These are phyloP conservation scores for Trichoderma lentiforme DNA, from an alignment of 2,329 filamentous ascomycete genomes.

Conservation along the genomic window DNA sequence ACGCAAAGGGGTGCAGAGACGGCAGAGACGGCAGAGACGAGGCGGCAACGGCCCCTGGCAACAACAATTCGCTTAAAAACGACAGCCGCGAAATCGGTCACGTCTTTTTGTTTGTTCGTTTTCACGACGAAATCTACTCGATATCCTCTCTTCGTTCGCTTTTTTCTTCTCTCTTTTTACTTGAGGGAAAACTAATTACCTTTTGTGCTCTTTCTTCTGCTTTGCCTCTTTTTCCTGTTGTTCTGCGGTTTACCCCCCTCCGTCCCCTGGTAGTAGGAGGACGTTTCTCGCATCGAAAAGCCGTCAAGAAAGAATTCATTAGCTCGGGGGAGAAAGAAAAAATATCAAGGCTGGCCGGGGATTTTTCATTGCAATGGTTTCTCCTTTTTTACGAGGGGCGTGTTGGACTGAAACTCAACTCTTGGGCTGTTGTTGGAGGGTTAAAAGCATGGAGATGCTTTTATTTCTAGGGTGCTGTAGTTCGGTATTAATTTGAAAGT, in stretches of 20 bases:
- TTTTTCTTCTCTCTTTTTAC: background rate
- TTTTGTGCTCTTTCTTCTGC: background rate
- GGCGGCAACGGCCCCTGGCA: background rate
- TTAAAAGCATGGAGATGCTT: background rate
- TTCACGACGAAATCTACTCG: background rate
- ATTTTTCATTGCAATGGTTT: background rate
- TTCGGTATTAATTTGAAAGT: background rate
- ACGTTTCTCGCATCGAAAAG: background rate
- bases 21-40: background rate
- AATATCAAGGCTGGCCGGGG: background rate
- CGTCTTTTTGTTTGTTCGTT: background rate
- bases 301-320: background rate
- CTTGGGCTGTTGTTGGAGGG: background rate
- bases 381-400: background rate
- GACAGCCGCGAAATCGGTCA: conserved; percentile 1
- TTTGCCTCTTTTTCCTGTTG: background rate
- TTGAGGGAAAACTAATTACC: background rate
- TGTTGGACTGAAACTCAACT: background rate
- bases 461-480: background rate
- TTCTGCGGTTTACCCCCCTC: background rate
- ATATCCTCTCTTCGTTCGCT: background rate
- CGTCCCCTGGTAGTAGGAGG: background rate
- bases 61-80: background rate
- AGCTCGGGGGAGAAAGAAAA: background rate
- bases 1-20: background rate